Evolutionary conservation across 2,329 filamentous ascomycete genomes (phyloP).

Genomic region (Cordyceps cicadae): DNA sequence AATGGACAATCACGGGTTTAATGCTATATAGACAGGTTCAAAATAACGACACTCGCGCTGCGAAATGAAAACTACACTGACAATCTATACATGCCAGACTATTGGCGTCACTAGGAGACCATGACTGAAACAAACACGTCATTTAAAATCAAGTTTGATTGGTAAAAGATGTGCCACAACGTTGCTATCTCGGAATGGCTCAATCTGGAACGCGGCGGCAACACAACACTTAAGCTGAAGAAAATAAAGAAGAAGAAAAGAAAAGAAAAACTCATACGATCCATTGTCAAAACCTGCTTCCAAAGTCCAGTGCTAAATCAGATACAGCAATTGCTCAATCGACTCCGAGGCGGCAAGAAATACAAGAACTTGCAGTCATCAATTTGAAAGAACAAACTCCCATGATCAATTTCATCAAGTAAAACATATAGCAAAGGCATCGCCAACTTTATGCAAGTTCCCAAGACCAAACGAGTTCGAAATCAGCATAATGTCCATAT

Average conservation of each 20-base stretch:
- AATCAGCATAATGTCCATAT: not conserved
- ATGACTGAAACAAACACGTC: no score
- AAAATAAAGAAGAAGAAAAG: not conserved
- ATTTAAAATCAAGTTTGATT: no score
- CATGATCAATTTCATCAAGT: constrained; percentile 11
- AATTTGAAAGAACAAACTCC: constrained; percentile 10
- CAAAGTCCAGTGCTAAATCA: constrained; percentile 8
- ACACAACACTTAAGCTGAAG: not conserved
- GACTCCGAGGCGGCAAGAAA: not conserved
- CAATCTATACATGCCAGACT: no score
- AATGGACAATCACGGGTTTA: not conserved
- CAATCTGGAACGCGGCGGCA: not conserved
- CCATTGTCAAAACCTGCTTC: not conserved
- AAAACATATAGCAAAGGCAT: not conserved
- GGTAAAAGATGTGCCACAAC: not conserved
- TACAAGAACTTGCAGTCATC: not conserved
- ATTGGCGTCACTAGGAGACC: no score
- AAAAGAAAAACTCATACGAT: not conserved
- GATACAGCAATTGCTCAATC: not conserved
- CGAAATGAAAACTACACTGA: not conserved
- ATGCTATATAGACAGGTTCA: constrained; percentile 6
- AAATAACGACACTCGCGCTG: not conserved
- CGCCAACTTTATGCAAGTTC: not conserved
- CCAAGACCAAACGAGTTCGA: not conserved
- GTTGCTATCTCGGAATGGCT: not conserved